Evolutionary conservation across 2,329 filamentous ascomycete genomes (phyloP).

Genomic region (Aspergillus versicolor): DNA sequence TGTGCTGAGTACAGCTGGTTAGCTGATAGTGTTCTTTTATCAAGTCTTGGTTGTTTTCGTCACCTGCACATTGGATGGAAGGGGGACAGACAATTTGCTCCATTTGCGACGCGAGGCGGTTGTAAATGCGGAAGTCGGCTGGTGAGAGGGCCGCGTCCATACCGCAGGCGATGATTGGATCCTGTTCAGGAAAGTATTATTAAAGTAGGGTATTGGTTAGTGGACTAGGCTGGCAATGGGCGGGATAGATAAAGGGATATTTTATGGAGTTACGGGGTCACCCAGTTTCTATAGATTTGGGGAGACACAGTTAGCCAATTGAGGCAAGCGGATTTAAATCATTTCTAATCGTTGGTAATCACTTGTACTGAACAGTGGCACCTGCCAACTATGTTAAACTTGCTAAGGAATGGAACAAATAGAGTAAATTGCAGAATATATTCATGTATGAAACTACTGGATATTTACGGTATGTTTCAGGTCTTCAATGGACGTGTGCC

Average conservation of each 20-base stretch:
- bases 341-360: not conserved
- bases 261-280: no score
- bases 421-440: not conserved
- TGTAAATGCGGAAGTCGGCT: slow-evolving; percentile 68
- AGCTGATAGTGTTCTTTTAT: not conserved
- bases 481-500: slow-evolving; percentile 47
- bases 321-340: not conserved
- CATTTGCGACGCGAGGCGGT: slow-evolving; percentile 73
- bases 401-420: no score
- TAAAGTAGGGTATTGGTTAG: no score
- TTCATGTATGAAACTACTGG: not conserved
- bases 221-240: no score
- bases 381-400: not conserved
- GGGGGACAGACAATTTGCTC: slow-evolving; percentile 61
- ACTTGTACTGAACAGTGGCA: not conserved
- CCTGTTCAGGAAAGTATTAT: not conserved
- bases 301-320: no score
- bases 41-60: not conserved
- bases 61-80: not conserved
- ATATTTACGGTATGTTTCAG: slow-evolving; percentile 34
- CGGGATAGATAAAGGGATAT: no score
- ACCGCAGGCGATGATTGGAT: not conserved
- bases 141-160: slow-evolving; percentile 49
- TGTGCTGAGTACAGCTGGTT: slow-evolving; percentile 55
- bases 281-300: no score